Evolutionary conservation across 805 yeast genomes (phyloP), one percentile per base, ranked within the genome.

Genomic region (Priceomyces haplophilus): DNA sequence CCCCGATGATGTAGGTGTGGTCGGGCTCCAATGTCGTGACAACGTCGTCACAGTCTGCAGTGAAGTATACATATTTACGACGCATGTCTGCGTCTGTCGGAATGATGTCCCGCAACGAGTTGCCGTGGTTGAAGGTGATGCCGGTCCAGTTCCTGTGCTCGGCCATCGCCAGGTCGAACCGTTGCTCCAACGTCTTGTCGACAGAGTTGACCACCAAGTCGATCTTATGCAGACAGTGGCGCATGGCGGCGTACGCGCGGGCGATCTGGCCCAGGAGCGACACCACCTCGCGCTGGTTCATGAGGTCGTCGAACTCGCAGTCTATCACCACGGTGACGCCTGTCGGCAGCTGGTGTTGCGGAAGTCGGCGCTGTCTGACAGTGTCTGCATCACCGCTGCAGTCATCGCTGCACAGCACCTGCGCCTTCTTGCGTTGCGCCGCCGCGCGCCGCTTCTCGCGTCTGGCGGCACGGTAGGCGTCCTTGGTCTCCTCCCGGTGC

Each of bases 281-380:
- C 1, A 77, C 76, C 35, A 78, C 69, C 47, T 78, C 83, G 50
- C 82, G 83, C 15, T 82, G 86, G 29, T 75, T 78, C 99, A 93
- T 93, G 54, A 85, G 57, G 35, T 86, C 93, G 56, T 93, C 98
- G 61, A 91, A 91, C 12, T 77, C 85, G 64, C 99, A 91, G 63
- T 91, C 99, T 49, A 90, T 57, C n/a, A 90, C 67, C 20, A 90
- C 70, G 4, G 60, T 65, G 6, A 80, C 73, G 0, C 76, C 79
- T 2, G 80, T 69, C 10, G 63, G 63, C 2, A 48, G 52, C 55
- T 83, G 89, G 11, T 69, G 65, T 17, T 64, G 45, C 0, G 66
- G 72, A n/a, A 72, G 67, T 31, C 44, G 53, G 43, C 34, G 46
- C 39, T 31, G 57, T 59, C 30, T 62, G 34, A 48, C 44, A 43